phyloP scores from a whole-genome alignment of 2,329 filamentous ascomycete genomes.

The Hypomyces rosellus region DNA sequence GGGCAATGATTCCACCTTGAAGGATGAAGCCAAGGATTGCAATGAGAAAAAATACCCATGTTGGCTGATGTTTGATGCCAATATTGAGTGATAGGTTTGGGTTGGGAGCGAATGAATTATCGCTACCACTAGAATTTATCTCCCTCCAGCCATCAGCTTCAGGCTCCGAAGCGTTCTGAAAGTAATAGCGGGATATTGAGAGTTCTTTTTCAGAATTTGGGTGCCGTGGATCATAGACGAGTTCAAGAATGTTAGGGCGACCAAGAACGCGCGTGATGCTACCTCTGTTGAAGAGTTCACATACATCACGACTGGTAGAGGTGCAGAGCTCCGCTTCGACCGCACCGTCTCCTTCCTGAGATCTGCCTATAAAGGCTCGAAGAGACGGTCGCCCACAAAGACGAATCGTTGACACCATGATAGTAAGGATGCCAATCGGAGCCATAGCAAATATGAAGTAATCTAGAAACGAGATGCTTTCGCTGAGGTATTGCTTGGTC shows the following conservation, averaged over 20 bases:
- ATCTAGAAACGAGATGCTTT: constrained; percentile 23
- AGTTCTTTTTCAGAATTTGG: neutral
- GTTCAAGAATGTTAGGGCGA: constrained; percentile 25
- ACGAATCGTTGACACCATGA: constrained; percentile 26
- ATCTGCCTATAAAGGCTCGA: constrained; percentile 33
- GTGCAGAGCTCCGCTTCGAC: constrained; percentile 35
- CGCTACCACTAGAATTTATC: neutral
- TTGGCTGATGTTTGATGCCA: neutral
- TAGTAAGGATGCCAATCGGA: constrained; percentile 35
- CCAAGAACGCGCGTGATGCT: constrained; percentile 28
- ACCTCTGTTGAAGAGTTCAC: constrained; percentile 31
- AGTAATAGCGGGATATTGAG: neutral
- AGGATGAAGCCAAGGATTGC: neutral
- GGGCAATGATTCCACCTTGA: neutral
- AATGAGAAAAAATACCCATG: neutral
- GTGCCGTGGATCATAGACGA: constrained; percentile 16
- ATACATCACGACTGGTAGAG: constrained; percentile 33
- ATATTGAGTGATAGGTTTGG: constrained; percentile 6
- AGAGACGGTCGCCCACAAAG: constrained; percentile 25
- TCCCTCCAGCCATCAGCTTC: neutral
- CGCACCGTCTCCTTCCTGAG: constrained; percentile 26
- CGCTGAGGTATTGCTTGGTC: constrained; percentile 33
- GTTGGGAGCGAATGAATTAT: constrained; percentile 4
- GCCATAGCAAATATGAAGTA: constrained; percentile 29
- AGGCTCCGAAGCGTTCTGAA: neutral